Evolutionary conservation across 495 filamentous ascomycete genomes (phyloP), one percentile per base, ranked within the genome.

Genomic region (Rhypophila decipiens): DNA sequence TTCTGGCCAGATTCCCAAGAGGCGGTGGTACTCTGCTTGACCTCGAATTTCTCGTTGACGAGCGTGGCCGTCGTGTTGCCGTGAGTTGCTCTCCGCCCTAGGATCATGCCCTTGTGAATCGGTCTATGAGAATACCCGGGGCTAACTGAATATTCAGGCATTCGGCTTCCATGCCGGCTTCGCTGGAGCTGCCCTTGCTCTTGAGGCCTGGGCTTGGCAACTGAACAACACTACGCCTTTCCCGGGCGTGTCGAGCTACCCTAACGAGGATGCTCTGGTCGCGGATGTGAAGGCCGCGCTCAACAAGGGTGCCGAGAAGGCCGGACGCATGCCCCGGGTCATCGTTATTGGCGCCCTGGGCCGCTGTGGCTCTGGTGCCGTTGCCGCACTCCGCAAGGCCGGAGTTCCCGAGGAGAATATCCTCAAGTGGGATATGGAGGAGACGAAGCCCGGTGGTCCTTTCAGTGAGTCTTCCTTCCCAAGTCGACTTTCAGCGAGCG

Each of bases 161-260:
- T 65, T 63, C 52, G 86, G 86, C 43, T 90, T 86, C 66, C 84
- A 86, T 45, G 88, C 87, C 39, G 88, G 87, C 18, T 91, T 87
- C 60, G 84, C 84, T 40, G 88, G 88, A 55, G 79, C 87, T 21
- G 89, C 90, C 18, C 68, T 95, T 19, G 89, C 88, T 20, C 69
- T 95, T 44, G 78, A 88, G 74, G 83, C 82, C 47, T 96, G 90
- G 90, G 83, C 86, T n/a, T 87, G 84, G 80, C 89, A 95, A 66
- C 75, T 87, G 57, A 78, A 74, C 19, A 80, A 90, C 65, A 77
- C 75, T 50, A 77, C 75, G 41, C 71, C 77, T 34, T 74, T 95
- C 51, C 82, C 80, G 8, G 76, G 79, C 47, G 80, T 94, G 31
- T 75, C 73, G 38, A 78, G 77, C 55, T 96, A 93, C 65, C 79